Evolutionary conservation across 495 filamentous ascomycete genomes (phyloP).

Genomic region (Lasiosphaeris hirsuta): DNA sequence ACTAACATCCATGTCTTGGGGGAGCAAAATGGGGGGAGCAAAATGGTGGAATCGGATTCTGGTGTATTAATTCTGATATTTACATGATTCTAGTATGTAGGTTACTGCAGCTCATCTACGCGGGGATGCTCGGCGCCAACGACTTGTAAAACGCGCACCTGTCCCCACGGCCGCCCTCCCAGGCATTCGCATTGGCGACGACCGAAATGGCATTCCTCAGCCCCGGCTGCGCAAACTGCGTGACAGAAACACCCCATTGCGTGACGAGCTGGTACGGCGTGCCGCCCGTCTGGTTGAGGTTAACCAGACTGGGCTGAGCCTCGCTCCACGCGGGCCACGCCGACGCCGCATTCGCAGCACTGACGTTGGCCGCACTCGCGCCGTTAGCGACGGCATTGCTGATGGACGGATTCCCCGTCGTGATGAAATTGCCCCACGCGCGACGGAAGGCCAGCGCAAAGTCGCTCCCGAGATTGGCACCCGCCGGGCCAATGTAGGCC

Average conservation of each 20-base stretch:
- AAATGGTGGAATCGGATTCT: no score
- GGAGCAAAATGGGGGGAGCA: no score
- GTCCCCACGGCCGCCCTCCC: conserved; percentile 56
- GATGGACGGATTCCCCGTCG: conserved; percentile 48
- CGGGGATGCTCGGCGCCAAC: conserved; percentile 40
- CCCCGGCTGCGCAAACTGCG: conserved; percentile 37
- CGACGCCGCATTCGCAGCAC: conserved; percentile 19
- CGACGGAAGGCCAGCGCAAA: conserved; percentile 33
- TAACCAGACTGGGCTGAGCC: conserved; percentile 38
- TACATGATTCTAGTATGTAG: neutral
- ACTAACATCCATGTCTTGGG: no score
- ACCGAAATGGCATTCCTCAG: conserved; percentile 47
- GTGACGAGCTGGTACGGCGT: conserved; percentile 23
- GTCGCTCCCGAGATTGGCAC: conserved; percentile 25
- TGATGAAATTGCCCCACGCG: conserved; percentile 57
- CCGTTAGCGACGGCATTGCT: conserved; percentile 42
- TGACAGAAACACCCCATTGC: conserved; percentile 29
- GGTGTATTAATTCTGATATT: neutral
- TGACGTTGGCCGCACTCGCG: conserved; percentile 27
- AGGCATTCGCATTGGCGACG: conserved; percentile 47
- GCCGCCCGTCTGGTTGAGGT: conserved; percentile 56
- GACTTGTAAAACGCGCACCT: conserved; percentile 55
- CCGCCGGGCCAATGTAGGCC: conserved; percentile 46
- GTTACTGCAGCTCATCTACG: conserved; percentile 15
- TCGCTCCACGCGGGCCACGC: conserved; percentile 38